Base-by-base conservation (phyloP, 2,329 filamentous ascomycete genomes). In the Ophiostoma novo-ulmi region DNA sequence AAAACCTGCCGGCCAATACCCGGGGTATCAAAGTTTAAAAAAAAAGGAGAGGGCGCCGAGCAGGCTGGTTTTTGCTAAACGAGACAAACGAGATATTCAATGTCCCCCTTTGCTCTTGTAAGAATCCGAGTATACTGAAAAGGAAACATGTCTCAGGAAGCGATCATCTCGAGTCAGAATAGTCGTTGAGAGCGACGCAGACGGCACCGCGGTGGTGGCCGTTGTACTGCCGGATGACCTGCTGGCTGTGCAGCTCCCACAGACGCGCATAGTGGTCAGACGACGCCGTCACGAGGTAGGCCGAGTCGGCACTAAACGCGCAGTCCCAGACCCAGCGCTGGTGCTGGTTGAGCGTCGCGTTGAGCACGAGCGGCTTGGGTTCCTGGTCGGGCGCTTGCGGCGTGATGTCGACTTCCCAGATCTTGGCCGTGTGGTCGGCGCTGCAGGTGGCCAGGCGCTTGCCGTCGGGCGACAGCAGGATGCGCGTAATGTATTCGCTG, bases 281-380 rank as follows among this genome's bases (percentile, higher is more conserved):
- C 78, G 93, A 97, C 5, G 94, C 93, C 0, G 94, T 97, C 14
- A 97, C 94, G 7, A 97, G 84, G 77, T 97, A 97, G 0, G 94
- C 94, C 44, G 90, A 94, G 78, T 97, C 94, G 36, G 94, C 94
- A 73, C 91, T 94, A 80, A 97, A 97, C 0, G 94, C 94, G 77
- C 94, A 97, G 79, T 97, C 94, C 94, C 94, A 97, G 0, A 97
- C 94, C 94, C 94, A 97, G 70, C 94, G 89, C 81, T 97, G 94
- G 80, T 97, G 94, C 70, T 91, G 92, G 31, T 91, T 91, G 1
- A 97, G 86, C 1, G 93, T 96, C 2, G 93, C 93, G 80, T 97
- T 92, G 26, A 97, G 86, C 11, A 90, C 91, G 75, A 92, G 95
- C 61, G 84, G 89, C 79, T 84, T 87, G 10, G 84, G 80, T 44